A percentile compares a stretch with the other conserved stretches of the same genome.
Conservation (phyloP, 345 rosid genomes). For the Barbarea vulgaris region DNA sequence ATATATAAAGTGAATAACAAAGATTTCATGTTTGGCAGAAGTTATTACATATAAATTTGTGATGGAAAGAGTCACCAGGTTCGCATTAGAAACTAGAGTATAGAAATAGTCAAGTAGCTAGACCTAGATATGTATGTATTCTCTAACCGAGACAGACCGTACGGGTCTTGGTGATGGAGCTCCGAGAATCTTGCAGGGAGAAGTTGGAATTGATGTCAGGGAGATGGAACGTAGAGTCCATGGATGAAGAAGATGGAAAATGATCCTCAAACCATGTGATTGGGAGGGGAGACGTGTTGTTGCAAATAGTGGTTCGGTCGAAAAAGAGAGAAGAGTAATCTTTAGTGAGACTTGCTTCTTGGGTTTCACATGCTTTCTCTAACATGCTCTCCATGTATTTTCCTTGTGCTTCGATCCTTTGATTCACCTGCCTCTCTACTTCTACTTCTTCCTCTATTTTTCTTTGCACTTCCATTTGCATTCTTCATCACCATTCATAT, state of each 20-base stretch:
- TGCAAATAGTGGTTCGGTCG: conserved; percentile 28
- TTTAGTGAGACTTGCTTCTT: conserved; percentile 51
- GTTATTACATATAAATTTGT: conserved; percentile 32
- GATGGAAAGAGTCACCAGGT: too few relatives aligned
- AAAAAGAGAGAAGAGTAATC: conserved; percentile 33
- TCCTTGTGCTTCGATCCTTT: conserved; percentile 94
- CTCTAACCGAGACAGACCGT: conserved; percentile 40
- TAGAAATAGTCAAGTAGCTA: conserved; percentile 23
- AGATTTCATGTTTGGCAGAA: conserved; percentile 16
- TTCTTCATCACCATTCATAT: conserved; percentile 43
- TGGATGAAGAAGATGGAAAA: conserved; percentile 33
- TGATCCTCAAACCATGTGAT: conserved; percentile 39
- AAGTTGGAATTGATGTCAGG: conserved; percentile 34
- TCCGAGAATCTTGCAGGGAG: conserved; percentile 34
- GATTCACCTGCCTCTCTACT: conserved; percentile 90
- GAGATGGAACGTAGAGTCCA: conserved; percentile 31
- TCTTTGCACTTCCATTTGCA: conserved; percentile 87
- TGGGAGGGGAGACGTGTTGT: conserved; percentile 33
- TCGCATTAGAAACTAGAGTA: conserved; percentile 25
- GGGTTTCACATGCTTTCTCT: conserved; percentile 93
- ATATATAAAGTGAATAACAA: not conserved
- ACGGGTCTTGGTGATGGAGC: conserved; percentile 20
- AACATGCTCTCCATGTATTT: conserved; percentile 93
- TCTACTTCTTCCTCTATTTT: conserved; percentile 79
- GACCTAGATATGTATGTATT: conserved; percentile 7